A percentile compares a stretch with the other conserved stretches of the same genome.
Conservation (phyloP, 352 stramenopile species). For the Globisporangium acanthophoron region DNA sequence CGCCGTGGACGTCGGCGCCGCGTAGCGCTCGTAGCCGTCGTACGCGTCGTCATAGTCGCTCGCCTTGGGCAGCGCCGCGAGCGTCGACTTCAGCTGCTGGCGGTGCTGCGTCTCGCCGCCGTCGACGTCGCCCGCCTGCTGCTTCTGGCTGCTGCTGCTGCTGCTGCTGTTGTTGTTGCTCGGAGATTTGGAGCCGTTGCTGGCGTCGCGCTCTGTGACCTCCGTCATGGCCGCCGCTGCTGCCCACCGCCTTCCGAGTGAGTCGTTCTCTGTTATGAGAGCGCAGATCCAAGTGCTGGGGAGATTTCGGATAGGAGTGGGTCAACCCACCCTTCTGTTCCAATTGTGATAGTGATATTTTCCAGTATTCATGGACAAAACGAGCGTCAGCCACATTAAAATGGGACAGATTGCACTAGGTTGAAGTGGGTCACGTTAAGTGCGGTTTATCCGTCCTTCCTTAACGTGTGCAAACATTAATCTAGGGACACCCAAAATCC, state of each 20-base stretch:
- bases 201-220: slow-evolving; percentile 10
- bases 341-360: too few species aligned
- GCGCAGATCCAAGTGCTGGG: too few species aligned
- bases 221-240: slow-evolving; percentile 8
- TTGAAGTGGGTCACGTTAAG: too few species aligned
- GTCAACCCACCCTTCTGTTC: too few species aligned
- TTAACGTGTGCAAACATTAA: too few species aligned
- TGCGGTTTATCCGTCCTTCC: too few species aligned
- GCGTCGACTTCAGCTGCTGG: slow-evolving; percentile 22
- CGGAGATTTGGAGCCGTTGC: background rate
- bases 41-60: slow-evolving; percentile 12
- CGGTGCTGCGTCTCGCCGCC: slow-evolving; percentile 25
- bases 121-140: slow-evolving; percentile 9
- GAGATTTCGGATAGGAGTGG: too few species aligned
- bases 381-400: too few species aligned
- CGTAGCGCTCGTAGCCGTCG: slow-evolving; percentile 13
- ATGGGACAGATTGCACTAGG: too few species aligned
- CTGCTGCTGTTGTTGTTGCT: background rate
- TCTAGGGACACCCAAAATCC: background rate
- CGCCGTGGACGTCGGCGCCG: slow-evolving; percentile 28
- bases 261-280: too few species aligned
- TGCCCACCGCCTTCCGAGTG: too few species aligned
- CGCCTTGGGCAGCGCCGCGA: slow-evolving; percentile 26
- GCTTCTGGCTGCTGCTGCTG: background rate
- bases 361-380: too few species aligned